phyloP scores from a whole-genome alignment of 1,139 yeast genomes.

The Lodderomyces metapsilosis region DNA sequence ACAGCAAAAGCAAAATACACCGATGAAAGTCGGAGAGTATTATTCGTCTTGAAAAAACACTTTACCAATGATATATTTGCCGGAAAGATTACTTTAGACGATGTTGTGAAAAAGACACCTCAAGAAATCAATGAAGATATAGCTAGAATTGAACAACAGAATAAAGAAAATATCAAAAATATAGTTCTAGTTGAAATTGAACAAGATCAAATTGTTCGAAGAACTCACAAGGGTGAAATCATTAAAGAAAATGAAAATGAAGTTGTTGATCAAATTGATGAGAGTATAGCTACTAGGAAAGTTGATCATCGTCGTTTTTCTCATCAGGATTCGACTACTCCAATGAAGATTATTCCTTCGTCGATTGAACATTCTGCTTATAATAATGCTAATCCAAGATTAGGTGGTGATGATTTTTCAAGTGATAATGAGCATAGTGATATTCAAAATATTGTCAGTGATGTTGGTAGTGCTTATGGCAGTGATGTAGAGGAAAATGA shows the following conservation, averaged over 20 bases:
- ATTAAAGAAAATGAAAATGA: conserved; percentile 53
- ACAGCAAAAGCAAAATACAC: conserved; percentile 23
- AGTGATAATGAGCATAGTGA: conserved; percentile 5
- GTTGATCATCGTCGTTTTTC: conserved; percentile 44
- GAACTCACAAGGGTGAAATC: conserved; percentile 88
- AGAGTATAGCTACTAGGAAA: conserved; percentile 36
- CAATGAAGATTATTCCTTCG: neutral
- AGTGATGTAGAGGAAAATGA: neutral
- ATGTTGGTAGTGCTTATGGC: neutral
- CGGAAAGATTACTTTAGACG: conserved; percentile 25
- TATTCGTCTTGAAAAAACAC: conserved; percentile 35
- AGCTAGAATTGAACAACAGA: conserved; percentile 17
- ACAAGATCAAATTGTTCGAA: conserved; percentile 50
- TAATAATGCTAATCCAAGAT: conserved; percentile 14
- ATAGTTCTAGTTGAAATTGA: conserved; percentile 55
- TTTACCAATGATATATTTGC: conserved; percentile 29
- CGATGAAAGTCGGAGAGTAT: conserved; percentile 42
- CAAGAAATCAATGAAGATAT: conserved; percentile 29
- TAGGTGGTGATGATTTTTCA: conserved; percentile 4
- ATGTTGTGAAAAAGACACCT: conserved; percentile 31
- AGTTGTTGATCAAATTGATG: conserved; percentile 25
- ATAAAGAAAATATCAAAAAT: conserved; percentile 16
- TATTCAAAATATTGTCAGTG: conserved; percentile 1
- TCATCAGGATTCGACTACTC: conserved; percentile 11
- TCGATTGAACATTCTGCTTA: conserved; percentile 13